Evolutionary conservation across 2,329 filamentous ascomycete genomes (phyloP).

Genomic region (Westerdykella aurantiaca): DNA sequence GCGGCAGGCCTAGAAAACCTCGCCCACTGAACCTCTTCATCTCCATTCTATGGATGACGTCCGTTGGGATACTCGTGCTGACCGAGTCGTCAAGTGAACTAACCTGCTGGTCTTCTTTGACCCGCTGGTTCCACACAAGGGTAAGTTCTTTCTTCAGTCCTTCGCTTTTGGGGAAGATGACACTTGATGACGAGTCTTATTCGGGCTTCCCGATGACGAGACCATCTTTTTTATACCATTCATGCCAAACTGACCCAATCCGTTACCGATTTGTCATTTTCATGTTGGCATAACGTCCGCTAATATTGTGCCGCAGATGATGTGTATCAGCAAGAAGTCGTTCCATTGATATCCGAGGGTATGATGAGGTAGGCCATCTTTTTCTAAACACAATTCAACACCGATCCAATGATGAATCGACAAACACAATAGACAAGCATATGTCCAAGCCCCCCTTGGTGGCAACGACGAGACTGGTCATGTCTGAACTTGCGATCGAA

Average conservation of each 20-base stretch:
- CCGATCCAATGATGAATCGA: constrained; percentile 69
- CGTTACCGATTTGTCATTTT: background rate
- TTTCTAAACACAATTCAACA: background rate
- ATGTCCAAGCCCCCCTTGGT: constrained; percentile 70
- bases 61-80: background rate
- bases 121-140: background rate
- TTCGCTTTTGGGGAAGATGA: constrained; percentile 40
- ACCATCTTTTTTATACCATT: constrained; percentile 62
- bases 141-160: background rate
- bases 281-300: background rate
- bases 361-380: background rate
- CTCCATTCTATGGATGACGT: background rate
- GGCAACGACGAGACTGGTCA: constrained; percentile 45
- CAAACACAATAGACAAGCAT: constrained; percentile 87
- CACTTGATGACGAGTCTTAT: constrained; percentile 75
- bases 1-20: constrained; percentile 99
- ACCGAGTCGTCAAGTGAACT: background rate
- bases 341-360: background rate
- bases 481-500: constrained; percentile 22
- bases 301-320: background rate
- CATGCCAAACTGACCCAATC: constrained; percentile 50
- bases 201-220: constrained; percentile 66
- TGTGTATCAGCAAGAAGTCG: background rate
- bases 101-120: background rate
- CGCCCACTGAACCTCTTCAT: constrained; percentile 70